A percentile compares a stretch with the other conserved stretches of the same genome.
These are phyloP conservation scores for Exobasidium rhododendri DNA, from an alignment of 1,284 basidiomycete genomes.

Conservation along the genomic window DNA sequence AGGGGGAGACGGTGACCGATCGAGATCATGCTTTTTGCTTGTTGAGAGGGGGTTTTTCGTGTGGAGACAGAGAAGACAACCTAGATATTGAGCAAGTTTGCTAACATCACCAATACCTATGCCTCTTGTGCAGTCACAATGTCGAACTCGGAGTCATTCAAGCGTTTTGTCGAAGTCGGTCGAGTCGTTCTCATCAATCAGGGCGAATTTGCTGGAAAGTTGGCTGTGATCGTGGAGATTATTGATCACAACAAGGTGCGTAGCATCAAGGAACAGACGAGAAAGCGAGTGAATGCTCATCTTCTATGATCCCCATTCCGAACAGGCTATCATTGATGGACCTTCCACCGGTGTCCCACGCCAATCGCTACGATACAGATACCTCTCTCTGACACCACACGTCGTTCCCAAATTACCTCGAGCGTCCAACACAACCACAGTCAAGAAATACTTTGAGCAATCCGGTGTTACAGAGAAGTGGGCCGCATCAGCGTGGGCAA, in stretches of 20 bases:
- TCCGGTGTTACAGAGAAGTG: conserved; percentile 72
- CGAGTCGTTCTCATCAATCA: conserved; percentile 93
- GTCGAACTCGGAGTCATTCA: conserved; percentile 61
- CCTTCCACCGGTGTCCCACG: conserved; percentile 86
- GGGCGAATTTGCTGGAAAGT: conserved; percentile 79
- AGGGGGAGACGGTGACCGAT: too few relatives aligned
- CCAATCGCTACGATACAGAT: conserved; percentile 85
- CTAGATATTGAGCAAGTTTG: too few relatives aligned
- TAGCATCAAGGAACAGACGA: conserved; percentile 61
- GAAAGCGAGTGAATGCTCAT: conserved; percentile 3
- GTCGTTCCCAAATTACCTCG: conserved; percentile 81
- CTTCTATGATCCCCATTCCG: conserved; percentile 51
- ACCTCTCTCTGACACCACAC: conserved; percentile 86
- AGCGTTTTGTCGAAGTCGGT: conserved; percentile 96
- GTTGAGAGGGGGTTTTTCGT: too few relatives aligned
- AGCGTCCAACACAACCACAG: conserved; percentile 72
- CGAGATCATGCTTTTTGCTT: too few relatives aligned
- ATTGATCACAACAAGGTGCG: conserved; percentile 87
- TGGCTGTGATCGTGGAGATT: conserved; percentile 94
- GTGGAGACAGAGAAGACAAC: too few relatives aligned
- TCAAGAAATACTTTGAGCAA: conserved; percentile 85
- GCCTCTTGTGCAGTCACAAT: conserved; percentile 20
- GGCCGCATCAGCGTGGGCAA: conserved; percentile 78
- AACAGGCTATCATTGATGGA: conserved; percentile 84
- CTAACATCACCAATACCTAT: too few relatives aligned